These are phyloP conservation scores for Nepenthes mirabilis DNA, from an alignment of 148 eudicot genomes.

Conservation along the genomic window DNA sequence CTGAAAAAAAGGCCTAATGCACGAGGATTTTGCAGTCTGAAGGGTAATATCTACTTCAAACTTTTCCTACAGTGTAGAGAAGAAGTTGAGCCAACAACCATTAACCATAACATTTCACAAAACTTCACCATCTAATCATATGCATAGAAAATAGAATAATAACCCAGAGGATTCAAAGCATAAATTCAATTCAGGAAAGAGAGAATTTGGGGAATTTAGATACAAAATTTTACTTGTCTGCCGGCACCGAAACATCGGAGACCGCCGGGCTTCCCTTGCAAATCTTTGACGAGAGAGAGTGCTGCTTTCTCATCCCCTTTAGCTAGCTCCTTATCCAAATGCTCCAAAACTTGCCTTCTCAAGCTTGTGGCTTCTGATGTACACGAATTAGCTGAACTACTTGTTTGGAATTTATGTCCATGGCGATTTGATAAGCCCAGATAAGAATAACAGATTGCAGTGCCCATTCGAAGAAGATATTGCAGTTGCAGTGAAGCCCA, in stretches of 20 bases:
- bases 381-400: not conserved
- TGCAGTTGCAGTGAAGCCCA: too few relatives aligned
- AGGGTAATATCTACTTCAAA: too few relatives aligned
- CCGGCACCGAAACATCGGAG: conserved; percentile 84
- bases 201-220: not conserved
- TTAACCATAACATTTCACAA: too few relatives aligned
- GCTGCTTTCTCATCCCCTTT: conserved; percentile 68
- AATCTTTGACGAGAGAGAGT: conserved; percentile 49
- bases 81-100: too few relatives aligned
- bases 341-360: conserved; percentile 41
- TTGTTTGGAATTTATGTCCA: not conserved
- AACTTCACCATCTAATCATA: too few relatives aligned
- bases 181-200: not conserved
- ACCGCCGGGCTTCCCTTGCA: conserved; percentile 39
- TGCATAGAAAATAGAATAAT: too few relatives aligned
- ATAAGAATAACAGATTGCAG: not conserved
- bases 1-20: too few relatives aligned
- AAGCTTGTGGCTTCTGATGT: conserved; percentile 16
- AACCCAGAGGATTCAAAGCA: not conserved
- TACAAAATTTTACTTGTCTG: conserved; percentile 53
- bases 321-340: conserved; percentile 50
- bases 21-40: too few relatives aligned
- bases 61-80: too few relatives aligned
- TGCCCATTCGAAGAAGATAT: not conserved
- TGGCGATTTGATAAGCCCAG: not conserved